Percentiles rank a stretch among this genome's conserved stretches.
Conservation (phyloP, 371 early-diverging fungal genomes). For the Umbelopsis sp. region DNA sequence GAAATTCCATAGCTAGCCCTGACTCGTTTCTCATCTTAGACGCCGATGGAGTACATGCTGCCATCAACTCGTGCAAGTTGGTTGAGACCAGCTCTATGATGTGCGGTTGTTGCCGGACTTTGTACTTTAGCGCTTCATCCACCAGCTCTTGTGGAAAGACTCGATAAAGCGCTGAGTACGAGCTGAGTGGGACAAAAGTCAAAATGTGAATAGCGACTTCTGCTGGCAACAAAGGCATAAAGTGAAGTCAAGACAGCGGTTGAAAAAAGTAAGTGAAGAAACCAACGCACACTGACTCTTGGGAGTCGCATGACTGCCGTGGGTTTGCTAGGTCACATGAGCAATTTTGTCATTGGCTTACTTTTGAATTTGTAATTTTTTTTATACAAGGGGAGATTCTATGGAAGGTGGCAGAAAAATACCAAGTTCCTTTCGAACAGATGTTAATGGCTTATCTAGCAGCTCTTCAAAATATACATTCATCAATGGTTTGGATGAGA, state of each 20-base stretch:
- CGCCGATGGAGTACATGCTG: slow-evolving; percentile 14
- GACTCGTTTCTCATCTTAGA: slow-evolving; percentile 37
- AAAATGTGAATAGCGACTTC: slow-evolving; percentile 43
- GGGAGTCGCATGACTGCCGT: not conserved
- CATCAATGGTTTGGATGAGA: slow-evolving; percentile 74
- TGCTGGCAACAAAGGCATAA: slow-evolving; percentile 30
- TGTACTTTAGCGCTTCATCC: slow-evolving; percentile 39
- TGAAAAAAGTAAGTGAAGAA: not conserved
- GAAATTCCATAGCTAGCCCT: slow-evolving; percentile 32
- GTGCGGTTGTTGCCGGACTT: slow-evolving; percentile 25
- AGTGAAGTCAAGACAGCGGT: not conserved
- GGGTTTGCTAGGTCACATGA: slow-evolving; percentile 2
- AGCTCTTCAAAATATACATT: slow-evolving; percentile 88
- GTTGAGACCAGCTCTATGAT: slow-evolving; percentile 41
- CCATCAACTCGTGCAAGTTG: slow-evolving; percentile 46
- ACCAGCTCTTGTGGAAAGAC: slow-evolving; percentile 33
- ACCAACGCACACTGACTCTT: not conserved
- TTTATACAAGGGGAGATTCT: not conserved
- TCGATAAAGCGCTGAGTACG: slow-evolving; percentile 31
- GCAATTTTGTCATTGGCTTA: not conserved
- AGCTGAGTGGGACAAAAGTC: slow-evolving; percentile 30
- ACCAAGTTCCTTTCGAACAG: slow-evolving; percentile 70
- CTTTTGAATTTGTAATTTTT: not conserved
- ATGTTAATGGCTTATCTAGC: slow-evolving; percentile 70
- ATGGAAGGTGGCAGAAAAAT: slow-evolving; percentile 46